Percentiles rank a stretch among this genome's conserved stretches.
Evolutionary conservation across 2,329 filamentous ascomycete species (phyloP).

Genomic region (Zymoseptoria passerinii): DNA sequence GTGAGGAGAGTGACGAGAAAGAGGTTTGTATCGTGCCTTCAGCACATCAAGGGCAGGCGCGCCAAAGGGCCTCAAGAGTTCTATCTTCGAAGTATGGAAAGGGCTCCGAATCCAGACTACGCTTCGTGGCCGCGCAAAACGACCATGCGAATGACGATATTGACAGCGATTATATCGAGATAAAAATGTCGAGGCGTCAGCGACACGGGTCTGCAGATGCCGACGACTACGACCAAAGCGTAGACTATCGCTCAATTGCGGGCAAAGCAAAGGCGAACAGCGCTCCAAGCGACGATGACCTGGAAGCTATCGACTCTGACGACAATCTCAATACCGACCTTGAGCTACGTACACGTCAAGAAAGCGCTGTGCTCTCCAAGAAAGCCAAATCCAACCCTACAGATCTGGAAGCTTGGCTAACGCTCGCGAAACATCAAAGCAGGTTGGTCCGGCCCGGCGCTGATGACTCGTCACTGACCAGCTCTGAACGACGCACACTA

Average conservation of each 20-base stretch:
- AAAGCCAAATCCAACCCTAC: slow-evolving; percentile 57
- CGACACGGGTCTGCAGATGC: slow-evolving; percentile 13
- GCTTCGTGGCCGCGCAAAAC: slow-evolving; percentile 5
- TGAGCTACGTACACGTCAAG: slow-evolving; percentile 36
- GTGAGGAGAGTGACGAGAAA: slow-evolving; percentile 48
- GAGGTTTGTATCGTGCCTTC: slow-evolving; percentile 4
- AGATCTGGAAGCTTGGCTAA: slow-evolving; percentile 66
- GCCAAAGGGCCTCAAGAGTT: slow-evolving; percentile 2
- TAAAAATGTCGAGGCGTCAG: slow-evolving; percentile 12
- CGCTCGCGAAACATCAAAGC: slow-evolving; percentile 72
- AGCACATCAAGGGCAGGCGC: neutral
- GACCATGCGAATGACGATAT: neutral
- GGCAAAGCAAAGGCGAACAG: slow-evolving; percentile 20
- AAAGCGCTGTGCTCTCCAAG: slow-evolving; percentile 54
- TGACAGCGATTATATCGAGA: slow-evolving; percentile 13
- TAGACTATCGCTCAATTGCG: slow-evolving; percentile 35
- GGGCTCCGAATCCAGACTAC: slow-evolving; percentile 1
- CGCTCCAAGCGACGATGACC: slow-evolving; percentile 30
- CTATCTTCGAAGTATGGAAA: slow-evolving; percentile 11
- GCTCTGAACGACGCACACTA: slow-evolving; percentile 58
- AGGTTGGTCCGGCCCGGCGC: slow-evolving; percentile 48
- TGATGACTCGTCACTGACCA: slow-evolving; percentile 42
- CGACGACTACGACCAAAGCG: slow-evolving; percentile 9
- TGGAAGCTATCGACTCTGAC: slow-evolving; percentile 27
- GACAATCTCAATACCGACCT: slow-evolving; percentile 2